Evolutionary conservation across 345 rosid genomes (phyloP), one percentile per base, ranked within the genome.

Genomic region (Anastatica hierochuntica): DNA sequence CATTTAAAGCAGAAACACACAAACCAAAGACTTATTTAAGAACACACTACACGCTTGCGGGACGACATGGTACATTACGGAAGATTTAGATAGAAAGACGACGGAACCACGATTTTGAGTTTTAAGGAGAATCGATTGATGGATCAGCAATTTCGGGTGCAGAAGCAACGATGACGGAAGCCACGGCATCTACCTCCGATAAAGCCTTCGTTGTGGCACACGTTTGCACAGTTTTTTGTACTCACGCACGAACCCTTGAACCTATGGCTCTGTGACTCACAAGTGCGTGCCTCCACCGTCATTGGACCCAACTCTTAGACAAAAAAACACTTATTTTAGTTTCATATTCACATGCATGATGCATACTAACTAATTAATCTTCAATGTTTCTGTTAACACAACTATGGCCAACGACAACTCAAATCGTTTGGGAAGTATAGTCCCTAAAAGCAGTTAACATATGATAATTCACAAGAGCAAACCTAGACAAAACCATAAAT

Each of bases 131-230:
- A 34, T 14, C 14, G 29, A 52, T 15, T 43, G 42, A 30, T 42
- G 18, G 16, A 68, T 68, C 58, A 79, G 35, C 82, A 78, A 7
- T 41, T 37, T 60, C 54, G 53, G 35, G 82, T 68, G 64, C 80
- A 72, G 62, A 37, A 79, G 64, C 82, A 81, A 34, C 78, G 81
- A 34, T 73, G 76, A 45, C 79, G 74, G 54, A 78, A 33, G 1
- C 87, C 79, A 10, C 65, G 53, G 49, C 84, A 81, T 0, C 6
- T 12, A 44, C 82, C 84, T 6, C 72, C 70, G 15, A 13, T 0
- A 46, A 81, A 81, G n/a, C 77, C 73, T 55, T 78, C 79, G 7
- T 53, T 74, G 60, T 43, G 62, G 60, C 87, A 78, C 21, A 80
- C 79, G 14, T 39, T n/a, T 0, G 16, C 19, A n/a, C 77, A 77